Conservation (phyloP, 1,284 basidiomycete genomes). For the Prillingera fragicola region DNA sequence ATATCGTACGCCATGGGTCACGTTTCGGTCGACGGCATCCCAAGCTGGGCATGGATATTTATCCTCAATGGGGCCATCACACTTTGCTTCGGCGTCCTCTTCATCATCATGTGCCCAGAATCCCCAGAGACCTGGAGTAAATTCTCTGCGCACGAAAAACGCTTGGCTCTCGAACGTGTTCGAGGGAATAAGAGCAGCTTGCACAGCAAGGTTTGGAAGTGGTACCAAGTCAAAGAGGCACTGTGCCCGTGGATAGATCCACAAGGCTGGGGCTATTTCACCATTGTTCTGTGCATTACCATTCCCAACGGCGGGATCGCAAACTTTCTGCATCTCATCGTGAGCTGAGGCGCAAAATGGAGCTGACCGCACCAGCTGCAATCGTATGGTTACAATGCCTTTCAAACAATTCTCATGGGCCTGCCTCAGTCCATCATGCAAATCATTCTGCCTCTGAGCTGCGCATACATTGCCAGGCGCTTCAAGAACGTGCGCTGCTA, state of each 20-base stretch:
- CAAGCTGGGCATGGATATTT: slow-evolving; percentile 38
- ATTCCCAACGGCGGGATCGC: slow-evolving; percentile 32
- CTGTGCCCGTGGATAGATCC: slow-evolving; percentile 31
- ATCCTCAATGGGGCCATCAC: slow-evolving; percentile 36
- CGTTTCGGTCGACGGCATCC: slow-evolving; percentile 19
- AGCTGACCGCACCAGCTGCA: slow-evolving; percentile 20
- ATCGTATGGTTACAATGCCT: slow-evolving; percentile 32
- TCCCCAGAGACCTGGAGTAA: slow-evolving; percentile 26
- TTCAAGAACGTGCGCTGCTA: slow-evolving; percentile 19
- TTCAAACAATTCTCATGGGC: slow-evolving; percentile 35
- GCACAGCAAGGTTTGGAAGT: slow-evolving; percentile 32
- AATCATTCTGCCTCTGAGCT: slow-evolving; percentile 30
- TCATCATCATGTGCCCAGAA: slow-evolving; percentile 33
- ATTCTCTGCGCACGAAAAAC: slow-evolving; percentile 25
- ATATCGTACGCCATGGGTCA: slow-evolving; percentile 38
- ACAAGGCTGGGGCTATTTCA: slow-evolving; percentile 23
- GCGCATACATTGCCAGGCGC: slow-evolving; percentile 26
- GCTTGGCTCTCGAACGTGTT: slow-evolving; percentile 34
- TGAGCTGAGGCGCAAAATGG: slow-evolving; percentile 6
- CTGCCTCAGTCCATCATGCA: slow-evolving; percentile 31
- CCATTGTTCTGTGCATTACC: slow-evolving; percentile 9
- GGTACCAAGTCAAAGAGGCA: slow-evolving; percentile 36
- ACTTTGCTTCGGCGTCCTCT: slow-evolving; percentile 27
- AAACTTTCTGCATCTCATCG: slow-evolving; percentile 20
- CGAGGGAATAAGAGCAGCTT: slow-evolving; percentile 36